These are phyloP conservation scores for Penicillium soppii DNA, from an alignment of 495 filamentous ascomycete species.

Conservation along the genomic window DNA sequence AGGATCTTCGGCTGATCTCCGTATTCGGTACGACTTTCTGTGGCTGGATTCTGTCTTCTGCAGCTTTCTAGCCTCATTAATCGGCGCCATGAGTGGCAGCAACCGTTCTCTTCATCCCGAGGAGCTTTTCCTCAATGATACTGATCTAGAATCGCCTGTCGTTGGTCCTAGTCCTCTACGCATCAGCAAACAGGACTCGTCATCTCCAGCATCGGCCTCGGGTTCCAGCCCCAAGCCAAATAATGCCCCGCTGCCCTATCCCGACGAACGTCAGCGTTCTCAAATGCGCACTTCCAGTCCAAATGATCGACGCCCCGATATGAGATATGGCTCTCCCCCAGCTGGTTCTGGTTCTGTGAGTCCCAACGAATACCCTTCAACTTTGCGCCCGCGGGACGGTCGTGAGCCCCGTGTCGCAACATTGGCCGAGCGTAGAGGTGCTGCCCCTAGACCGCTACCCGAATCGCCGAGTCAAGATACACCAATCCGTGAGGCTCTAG, in stretches of 20 bases:
- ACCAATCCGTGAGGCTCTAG: conserved; percentile 70
- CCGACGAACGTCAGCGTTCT: conserved; percentile 63
- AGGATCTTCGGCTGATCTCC: conserved; percentile 20
- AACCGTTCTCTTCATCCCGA: conserved; percentile 58
- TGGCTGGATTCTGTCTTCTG: conserved; percentile 18
- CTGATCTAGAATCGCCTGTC: conserved; percentile 59
- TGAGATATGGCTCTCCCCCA: conserved; percentile 32
- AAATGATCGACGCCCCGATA: conserved; percentile 36
- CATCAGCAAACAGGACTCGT: conserved; percentile 69
- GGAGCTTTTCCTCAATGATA: conserved; percentile 70
- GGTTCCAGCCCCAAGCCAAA: conserved; percentile 26
- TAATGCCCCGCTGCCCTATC: conserved; percentile 67
- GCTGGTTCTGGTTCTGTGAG: conserved; percentile 34
- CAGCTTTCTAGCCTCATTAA: conserved; percentile 9
- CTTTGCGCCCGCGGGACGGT: conserved; percentile 48
- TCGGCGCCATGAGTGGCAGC: conserved; percentile 37
- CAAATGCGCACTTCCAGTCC: conserved; percentile 39
- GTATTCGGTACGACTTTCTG: conserved; percentile 13
- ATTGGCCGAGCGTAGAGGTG: conserved; percentile 70
- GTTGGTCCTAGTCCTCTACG: conserved; percentile 84
- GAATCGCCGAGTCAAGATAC: conserved; percentile 70
- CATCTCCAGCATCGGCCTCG: conserved; percentile 34
- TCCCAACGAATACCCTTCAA: conserved; percentile 43
- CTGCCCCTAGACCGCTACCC: conserved; percentile 71
- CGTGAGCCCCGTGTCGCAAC: conserved; percentile 43